Evolutionary conservation across 2,329 filamentous ascomycete species (phyloP), one percentile per base, ranked within the genome.

Genomic region (Botrytis pseudocinerea): DNA sequence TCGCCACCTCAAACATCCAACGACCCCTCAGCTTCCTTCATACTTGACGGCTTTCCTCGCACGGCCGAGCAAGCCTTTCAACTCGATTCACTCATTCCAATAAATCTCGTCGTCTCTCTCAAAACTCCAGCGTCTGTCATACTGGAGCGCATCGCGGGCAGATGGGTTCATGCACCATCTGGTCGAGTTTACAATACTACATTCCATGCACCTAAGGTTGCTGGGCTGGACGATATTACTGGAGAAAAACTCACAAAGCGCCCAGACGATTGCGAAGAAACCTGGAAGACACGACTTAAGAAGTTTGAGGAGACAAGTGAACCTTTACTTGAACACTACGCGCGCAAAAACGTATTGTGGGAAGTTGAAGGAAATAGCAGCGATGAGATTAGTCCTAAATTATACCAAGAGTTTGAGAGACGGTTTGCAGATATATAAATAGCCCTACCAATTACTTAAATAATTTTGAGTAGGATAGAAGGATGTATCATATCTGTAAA

Each of bases 11-110:
- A 83, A 71, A 85, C 86, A 63, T 90, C 91, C 66, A 88, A 96
- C 60, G 87, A 92, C 75, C 92, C 94, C 0, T 85, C 89, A 0
- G 94, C 94, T 14, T 97, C 94, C 0, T 98, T 98, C 82, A 92
- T 99, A 76, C 91, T 99, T 70, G 96, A 99, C 81, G 96, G 96
- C 25, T 99, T 98, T 83, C 96, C 96, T 2, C 92, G 96, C 76
- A 99, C 93, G 10, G 92, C 93, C 0, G 81, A 85, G 4, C 96
- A 99, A 83, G 96, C 95, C 42, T 82, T 84, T 60, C 91, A 91
- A 73, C 88, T 98, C 65, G 94, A 97, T 81, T 84, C 85, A 63
- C 87, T 98, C 48, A 89, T 98, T 46, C 94, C 95, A n/a, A 95
- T 99, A 82, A 99, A 99, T 83, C 88, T 98, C 75, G 96, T 94